Evolutionary conservation across 1,284 basidiomycete genomes (phyloP), one percentile per base, ranked within the genome.

Genomic region (Heliocybe sulcata): DNA sequence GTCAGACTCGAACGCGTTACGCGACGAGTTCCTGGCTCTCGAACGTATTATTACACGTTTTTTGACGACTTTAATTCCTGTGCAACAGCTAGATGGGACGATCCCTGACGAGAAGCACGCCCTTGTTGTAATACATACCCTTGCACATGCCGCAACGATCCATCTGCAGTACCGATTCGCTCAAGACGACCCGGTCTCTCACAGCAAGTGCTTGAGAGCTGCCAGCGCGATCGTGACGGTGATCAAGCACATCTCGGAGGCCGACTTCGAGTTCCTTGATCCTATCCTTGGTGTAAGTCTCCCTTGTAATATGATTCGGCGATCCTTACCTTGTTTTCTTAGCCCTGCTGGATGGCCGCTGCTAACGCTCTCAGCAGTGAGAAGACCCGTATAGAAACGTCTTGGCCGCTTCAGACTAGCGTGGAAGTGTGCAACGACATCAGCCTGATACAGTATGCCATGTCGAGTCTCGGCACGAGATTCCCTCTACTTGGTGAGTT

Each of bases 301-400:
- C 25, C 54, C 55, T 53, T 26, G 29, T 45, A 33, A 45, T 16
- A 26, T 52, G 2, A 35, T 53, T 55, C 52, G 50, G 14, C 45
- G 19, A 22, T 27, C 54, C 55, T 52, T 55, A 16, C 51, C 56
- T 58, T 42, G 1, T 31, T n/a, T 51, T 20, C 53, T 23, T 57
- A 88, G 85, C 79, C 81, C 16, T 88, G 86, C 62, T 89, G 86
- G 85, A 81, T 82, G 16, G 76, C 74, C 53, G 81, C 77, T 23
- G 81, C 84, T 53, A 83, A 85, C 63, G 79, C 82, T 11, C 69
- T 89, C 54, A 76, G 83, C 55, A 75, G 79, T 50, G 84, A 90
- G 65, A 73, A 86, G 23, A 74, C 79, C 56, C 69, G 77, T 58
- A 70, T 82, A 57, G 81, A 83, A 63, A 67, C 76, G 23, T 73